Evolutionary conservation across 192 early-diverging fungal genomes (phyloP), one percentile per base, ranked within the genome.

Genomic region (Coemansia sp.): DNA sequence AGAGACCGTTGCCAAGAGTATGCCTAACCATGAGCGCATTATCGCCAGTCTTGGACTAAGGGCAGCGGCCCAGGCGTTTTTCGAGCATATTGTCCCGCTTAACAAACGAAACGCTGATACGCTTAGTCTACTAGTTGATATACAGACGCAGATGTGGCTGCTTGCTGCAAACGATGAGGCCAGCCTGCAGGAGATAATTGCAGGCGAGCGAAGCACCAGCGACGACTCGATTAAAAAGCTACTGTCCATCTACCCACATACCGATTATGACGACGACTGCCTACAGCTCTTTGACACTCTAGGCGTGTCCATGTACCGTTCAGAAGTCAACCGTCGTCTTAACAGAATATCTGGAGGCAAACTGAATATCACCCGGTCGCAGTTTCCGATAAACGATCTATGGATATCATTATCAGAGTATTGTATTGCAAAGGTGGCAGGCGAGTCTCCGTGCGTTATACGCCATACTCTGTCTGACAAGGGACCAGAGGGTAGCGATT

Each of bases 61-160:
- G 21, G 45, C 21, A 4, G 78, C 78, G 0, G 53, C 66, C 1
- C 25, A 29, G 12, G 65, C 53, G 18, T 60, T 81, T 35, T 81
- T 81, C 39, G 53, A 48, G 20, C 63, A 72, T 31, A 57, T 81
- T 33, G 78, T 75, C 18, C 72, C 78, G 3, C 35, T 20, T 25
- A 75, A 59, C 52, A 48, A 52, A 63, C 72, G 70, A 30, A 59
- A 56, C 26, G 39, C 7, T 18, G 60, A 68, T 29, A 39, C 72
- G 25, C 33, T 81, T 7, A 46, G 59, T 2, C 53, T 81, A 40
- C 64, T 81, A 35, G 66, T 81, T 15, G 78, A 81, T 29, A 66
- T 81, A 63, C 69, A 72, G 56, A 81, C 78, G 20, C 78, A 81
- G 59, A 61, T 74, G 49, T 72, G 70, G 72, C 59, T 81, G 59